Percentiles rank a stretch among this genome's conserved stretches.
Conservation (phyloP, 2,329 filamentous ascomycete species). For the Alternaria alternata region DNA sequence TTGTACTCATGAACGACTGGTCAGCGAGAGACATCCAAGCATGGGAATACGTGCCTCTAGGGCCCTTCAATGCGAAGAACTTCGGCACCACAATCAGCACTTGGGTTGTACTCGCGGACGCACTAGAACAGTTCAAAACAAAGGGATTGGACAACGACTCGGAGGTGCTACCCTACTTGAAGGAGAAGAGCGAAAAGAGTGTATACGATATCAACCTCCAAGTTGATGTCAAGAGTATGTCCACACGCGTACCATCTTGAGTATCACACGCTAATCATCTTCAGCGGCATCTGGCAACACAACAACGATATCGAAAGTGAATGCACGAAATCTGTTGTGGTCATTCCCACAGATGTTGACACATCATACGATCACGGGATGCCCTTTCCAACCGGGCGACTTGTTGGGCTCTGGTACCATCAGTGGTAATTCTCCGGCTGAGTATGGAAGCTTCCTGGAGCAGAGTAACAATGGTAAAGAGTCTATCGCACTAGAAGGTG, state of each 20-base stretch:
- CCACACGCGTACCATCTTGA: not conserved
- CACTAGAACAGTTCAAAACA: constrained; percentile 72
- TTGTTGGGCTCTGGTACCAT: constrained; percentile 83
- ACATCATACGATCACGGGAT: constrained; percentile 80
- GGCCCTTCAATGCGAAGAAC: constrained; percentile 85
- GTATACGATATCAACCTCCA: constrained; percentile 75
- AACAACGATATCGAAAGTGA: constrained; percentile 66
- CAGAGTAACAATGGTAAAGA: constrained; percentile 74
- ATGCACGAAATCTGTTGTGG: constrained; percentile 76
- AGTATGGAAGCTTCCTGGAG: constrained; percentile 75
- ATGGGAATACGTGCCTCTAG: constrained; percentile 85
- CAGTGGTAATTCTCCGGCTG: constrained; percentile 65
- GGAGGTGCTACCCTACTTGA: constrained; percentile 68
- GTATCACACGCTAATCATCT: constrained; percentile 20
- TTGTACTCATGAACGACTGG: constrained; percentile 89
- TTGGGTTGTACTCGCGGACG: constrained; percentile 81
- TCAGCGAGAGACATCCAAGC: constrained; percentile 82
- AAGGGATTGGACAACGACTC: constrained; percentile 64
- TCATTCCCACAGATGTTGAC: constrained; percentile 85
- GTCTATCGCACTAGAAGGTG: constrained; percentile 67
- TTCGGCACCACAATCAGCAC: constrained; percentile 80
- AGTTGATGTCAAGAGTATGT: constrained; percentile 65
- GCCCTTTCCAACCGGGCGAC: constrained; percentile 76
- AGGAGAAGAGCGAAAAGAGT: constrained; percentile 65
- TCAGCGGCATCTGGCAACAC: constrained; percentile 57